phyloP scores from a whole-genome alignment of 805 yeast genomes.

The Pichia heedii region DNA sequence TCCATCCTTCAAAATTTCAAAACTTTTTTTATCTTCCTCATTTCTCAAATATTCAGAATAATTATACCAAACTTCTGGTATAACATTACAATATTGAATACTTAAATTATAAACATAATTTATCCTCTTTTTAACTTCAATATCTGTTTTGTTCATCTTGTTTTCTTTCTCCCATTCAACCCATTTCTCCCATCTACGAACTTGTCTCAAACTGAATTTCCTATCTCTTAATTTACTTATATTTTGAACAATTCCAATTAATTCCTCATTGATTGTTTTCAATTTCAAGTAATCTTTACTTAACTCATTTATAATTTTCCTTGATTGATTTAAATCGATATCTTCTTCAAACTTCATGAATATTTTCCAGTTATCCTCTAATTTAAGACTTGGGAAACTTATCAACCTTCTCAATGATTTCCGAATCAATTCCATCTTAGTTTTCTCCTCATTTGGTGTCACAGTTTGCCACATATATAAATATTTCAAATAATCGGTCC shows the following conservation, averaged over 20 bases:
- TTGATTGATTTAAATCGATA: conserved; percentile 59
- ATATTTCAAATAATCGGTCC: conserved; percentile 79
- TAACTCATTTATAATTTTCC: conserved; percentile 74
- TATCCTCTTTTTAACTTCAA: conserved; percentile 45
- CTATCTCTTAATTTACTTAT: conserved; percentile 13
- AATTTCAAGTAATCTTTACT: conserved; percentile 84
- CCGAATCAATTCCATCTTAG: conserved; percentile 67
- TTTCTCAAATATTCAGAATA: conserved; percentile 26
- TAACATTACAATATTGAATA: conserved; percentile 48
- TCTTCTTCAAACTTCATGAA: conserved; percentile 82
- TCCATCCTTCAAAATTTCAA: conserved; percentile 46
- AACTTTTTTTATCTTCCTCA: conserved; percentile 10
- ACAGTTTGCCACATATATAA: conserved; percentile 71
- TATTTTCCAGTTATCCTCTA: conserved; percentile 72
- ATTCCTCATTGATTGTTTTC: conserved; percentile 65
- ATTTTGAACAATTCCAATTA: conserved; percentile 42
- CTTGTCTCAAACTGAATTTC: conserved; percentile 30
- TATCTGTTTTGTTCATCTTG: conserved; percentile 35
- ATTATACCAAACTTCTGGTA: conserved; percentile 73
- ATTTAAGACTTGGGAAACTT: conserved; percentile 62
- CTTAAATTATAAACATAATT: conserved; percentile 69
- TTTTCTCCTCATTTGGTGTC: conserved; percentile 77
- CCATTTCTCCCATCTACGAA: conserved; percentile 64
- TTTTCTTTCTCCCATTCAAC: conserved; percentile 66
- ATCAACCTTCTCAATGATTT: conserved; percentile 62